Conservation (phyloP, 345 rosid genomes). For the Microcos paniculata region DNA sequence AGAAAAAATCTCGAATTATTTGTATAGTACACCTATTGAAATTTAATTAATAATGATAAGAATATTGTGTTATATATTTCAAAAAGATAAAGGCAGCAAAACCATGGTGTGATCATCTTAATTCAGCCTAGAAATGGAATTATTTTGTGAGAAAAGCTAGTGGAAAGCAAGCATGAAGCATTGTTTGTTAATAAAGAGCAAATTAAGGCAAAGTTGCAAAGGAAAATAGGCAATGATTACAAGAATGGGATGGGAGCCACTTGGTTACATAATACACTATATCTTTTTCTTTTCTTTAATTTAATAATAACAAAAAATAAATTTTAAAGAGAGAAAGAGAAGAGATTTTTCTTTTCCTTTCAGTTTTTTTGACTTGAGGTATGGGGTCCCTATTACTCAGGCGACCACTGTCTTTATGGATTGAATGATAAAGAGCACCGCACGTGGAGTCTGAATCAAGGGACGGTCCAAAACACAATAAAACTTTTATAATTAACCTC, state of each 20-base stretch:
- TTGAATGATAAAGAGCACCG: constrained; percentile 62
- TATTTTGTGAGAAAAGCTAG: background rate
- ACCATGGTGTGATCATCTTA: background rate
- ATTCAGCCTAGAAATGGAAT: constrained; percentile 6
- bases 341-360: constrained; percentile 18
- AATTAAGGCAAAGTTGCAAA: background rate
- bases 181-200: background rate
- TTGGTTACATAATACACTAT: background rate
- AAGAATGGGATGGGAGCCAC: constrained; percentile 30
- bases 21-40: background rate
- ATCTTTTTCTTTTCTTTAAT: background rate
- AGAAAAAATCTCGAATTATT: background rate
- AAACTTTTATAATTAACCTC: background rate
- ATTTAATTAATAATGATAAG: background rate
- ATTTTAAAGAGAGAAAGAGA: constrained; percentile 16
- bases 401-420: constrained; percentile 45
- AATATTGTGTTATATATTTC: background rate
- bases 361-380: constrained; percentile 19
- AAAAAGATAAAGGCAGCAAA: background rate
- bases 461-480: constrained; percentile 44
- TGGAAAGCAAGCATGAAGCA: no score
- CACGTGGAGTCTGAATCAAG: constrained; percentile 73
- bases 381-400: constrained; percentile 15
- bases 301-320: no score
- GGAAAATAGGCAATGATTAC: constrained; percentile 24